phyloP scores from a whole-genome alignment of 768 basidiomycete species.

The Asterophora parasitica region DNA sequence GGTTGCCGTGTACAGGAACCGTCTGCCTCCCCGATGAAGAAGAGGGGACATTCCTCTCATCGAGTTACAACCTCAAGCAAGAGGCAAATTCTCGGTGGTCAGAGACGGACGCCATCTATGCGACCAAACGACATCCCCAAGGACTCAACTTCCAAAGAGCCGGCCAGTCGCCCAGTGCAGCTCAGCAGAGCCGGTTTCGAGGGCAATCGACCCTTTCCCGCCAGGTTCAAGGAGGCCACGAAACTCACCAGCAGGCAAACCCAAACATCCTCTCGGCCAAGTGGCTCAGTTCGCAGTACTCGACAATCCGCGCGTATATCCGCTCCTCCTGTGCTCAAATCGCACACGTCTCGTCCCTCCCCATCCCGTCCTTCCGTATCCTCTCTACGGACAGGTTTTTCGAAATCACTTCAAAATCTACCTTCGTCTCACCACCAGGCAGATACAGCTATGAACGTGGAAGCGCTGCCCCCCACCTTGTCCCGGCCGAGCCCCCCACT shows the following conservation, averaged over 20 bases:
- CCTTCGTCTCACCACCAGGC: not conserved
- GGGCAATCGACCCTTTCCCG: not conserved
- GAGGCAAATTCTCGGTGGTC: not conserved
- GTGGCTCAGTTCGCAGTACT: not conserved
- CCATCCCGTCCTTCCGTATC: not conserved
- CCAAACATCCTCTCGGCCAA: not conserved
- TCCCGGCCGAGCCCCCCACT: too few relatives aligned
- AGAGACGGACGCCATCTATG: not conserved
- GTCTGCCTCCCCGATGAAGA: not conserved
- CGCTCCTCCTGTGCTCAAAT: not conserved
- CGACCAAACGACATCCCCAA: not conserved
- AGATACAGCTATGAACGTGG: too few relatives aligned
- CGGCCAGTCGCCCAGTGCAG: not conserved
- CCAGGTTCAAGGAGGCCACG: not conserved
- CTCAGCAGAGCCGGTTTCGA: slow-evolving; percentile 1
- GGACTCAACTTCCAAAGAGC: not conserved
- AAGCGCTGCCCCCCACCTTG: too few relatives aligned
- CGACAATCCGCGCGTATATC: not conserved
- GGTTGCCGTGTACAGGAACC: not conserved
- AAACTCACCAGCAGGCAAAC: not conserved
- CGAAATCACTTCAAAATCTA: not conserved
- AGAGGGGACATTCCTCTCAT: not conserved
- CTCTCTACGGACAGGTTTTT: not conserved
- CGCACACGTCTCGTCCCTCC: not conserved
- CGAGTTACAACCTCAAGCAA: not conserved